These are phyloP conservation scores for Aureoboletus auriporus DNA, from an alignment of 768 basidiomycete species.

Conservation along the genomic window DNA sequence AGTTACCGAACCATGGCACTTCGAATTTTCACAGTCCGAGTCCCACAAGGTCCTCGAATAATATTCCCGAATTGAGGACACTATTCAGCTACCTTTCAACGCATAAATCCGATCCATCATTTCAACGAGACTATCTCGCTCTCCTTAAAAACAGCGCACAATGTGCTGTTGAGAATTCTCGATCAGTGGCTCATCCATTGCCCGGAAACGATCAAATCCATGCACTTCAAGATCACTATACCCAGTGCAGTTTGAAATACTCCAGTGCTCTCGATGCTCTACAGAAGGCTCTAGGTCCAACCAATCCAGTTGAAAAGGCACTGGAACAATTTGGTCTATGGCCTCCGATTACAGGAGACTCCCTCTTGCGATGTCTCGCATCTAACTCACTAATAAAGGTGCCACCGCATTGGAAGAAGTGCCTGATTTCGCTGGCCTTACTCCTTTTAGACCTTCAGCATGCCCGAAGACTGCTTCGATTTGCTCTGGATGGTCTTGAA, in stretches of 20 bases:
- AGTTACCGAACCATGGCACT: no score
- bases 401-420: background rate
- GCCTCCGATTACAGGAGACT: background rate
- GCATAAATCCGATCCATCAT: no score
- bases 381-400: background rate
- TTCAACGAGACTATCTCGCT: no score
- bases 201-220: background rate
- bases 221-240: background rate
- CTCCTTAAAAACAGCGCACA: no score
- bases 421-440: background rate
- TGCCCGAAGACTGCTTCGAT: slow-evolving; percentile 26
- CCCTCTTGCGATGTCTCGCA: background rate
- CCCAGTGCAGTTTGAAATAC: background rate
- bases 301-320: background rate
- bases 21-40: no score
- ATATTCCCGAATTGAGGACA: no score
- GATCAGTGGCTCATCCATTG: no score
- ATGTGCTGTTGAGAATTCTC: background rate
- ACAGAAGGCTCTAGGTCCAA: background rate
- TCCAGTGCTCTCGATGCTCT: background rate
- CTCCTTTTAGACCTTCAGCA: slow-evolving; percentile 16
- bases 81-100: no score
- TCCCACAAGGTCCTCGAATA: no score
- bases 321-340: background rate
- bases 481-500: background rate